Evolutionary conservation across 2,329 filamentous ascomycete genomes (phyloP).

Genomic region (Trichoderma hamatum): DNA sequence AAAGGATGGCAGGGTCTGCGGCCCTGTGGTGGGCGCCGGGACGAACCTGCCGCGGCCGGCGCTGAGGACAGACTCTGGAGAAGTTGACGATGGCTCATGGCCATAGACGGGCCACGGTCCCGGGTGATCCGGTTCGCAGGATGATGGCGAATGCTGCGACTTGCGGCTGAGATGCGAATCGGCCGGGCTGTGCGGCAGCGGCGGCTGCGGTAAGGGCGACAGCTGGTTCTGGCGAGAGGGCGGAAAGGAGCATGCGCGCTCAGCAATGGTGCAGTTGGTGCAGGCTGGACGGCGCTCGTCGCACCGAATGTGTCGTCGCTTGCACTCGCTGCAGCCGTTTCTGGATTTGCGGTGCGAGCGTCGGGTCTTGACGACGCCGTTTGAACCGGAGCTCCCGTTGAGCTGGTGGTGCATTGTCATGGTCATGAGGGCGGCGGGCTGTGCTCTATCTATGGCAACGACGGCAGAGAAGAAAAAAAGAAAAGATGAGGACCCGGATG

Average conservation of each 20-base stretch:
- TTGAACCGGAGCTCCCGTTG: constrained; percentile 22
- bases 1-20: constrained; percentile 28
- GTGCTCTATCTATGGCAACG: not conserved
- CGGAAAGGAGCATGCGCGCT: constrained; percentile 44
- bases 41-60: constrained; percentile 20
- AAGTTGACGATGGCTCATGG: constrained; percentile 5
- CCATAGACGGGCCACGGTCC: constrained; percentile 11
- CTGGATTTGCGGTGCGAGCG: constrained; percentile 47
- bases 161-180: constrained; percentile 21
- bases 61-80: constrained; percentile 16
- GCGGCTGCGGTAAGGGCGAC: constrained; percentile 6
- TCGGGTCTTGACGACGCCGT: constrained; percentile 38
- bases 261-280: constrained; percentile 44
- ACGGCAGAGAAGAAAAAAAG: not conserved
- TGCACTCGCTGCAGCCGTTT: constrained; percentile 47
- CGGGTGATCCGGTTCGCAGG: constrained; percentile 24
- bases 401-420: constrained; percentile 26
- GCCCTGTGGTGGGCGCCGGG: constrained; percentile 8
- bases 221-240: constrained; percentile 22
- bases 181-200: constrained; percentile 24
- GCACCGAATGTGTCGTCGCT: constrained; percentile 48
- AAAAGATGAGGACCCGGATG: not conserved
- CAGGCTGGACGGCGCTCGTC: constrained; percentile 48
- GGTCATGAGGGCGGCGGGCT: not conserved
- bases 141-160: constrained; percentile 23